Percentiles rank a stretch among this genome's conserved stretches.
Evolutionary conservation across 345 rosid genomes (phyloP).

Genomic region (Sisymbrium altissimum): DNA sequence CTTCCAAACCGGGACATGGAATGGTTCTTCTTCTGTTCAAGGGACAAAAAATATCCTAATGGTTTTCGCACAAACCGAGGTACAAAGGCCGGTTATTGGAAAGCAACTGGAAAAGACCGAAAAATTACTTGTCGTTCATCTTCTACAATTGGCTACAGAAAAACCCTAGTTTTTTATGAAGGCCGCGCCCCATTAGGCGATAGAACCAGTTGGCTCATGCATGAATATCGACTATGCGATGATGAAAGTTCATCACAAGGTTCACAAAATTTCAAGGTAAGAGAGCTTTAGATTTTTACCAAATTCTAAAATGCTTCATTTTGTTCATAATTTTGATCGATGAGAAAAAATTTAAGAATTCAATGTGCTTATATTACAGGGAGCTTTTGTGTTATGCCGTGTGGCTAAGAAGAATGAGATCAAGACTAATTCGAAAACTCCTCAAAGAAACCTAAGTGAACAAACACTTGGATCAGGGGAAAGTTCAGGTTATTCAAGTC

Average conservation of each 20-base stretch:
- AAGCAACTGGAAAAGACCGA: conserved; percentile 87
- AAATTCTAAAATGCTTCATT: neutral
- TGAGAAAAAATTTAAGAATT: neutral
- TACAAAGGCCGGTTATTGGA: conserved; percentile 91
- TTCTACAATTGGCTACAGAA: conserved; percentile 51
- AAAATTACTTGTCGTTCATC: conserved; percentile 60
- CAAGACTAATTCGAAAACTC: conserved; percentile 41
- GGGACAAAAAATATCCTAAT: conserved; percentile 85
- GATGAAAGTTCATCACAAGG: conserved; percentile 41
- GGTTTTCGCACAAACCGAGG: conserved; percentile 84
- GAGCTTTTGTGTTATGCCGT: conserved; percentile 84
- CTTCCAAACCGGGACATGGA: conserved; percentile 80
- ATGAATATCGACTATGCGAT: conserved; percentile 76
- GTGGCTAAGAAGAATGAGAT: conserved; percentile 65
- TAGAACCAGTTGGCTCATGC: conserved; percentile 80
- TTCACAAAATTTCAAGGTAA: conserved; percentile 53
- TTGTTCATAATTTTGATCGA: neutral
- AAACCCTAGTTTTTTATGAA: conserved; percentile 74
- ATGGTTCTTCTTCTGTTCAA: conserved; percentile 92
- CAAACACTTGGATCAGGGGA: conserved; percentile 32
- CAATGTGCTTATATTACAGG: conserved; percentile 39
- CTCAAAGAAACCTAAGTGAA: conserved; percentile 41
- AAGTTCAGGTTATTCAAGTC: conserved; percentile 50
- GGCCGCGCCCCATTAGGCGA: conserved; percentile 89
- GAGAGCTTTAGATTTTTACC: neutral